Conservation (phyloP, 2,329 filamentous ascomycete genomes). For the Thelonectria discophora region DNA sequence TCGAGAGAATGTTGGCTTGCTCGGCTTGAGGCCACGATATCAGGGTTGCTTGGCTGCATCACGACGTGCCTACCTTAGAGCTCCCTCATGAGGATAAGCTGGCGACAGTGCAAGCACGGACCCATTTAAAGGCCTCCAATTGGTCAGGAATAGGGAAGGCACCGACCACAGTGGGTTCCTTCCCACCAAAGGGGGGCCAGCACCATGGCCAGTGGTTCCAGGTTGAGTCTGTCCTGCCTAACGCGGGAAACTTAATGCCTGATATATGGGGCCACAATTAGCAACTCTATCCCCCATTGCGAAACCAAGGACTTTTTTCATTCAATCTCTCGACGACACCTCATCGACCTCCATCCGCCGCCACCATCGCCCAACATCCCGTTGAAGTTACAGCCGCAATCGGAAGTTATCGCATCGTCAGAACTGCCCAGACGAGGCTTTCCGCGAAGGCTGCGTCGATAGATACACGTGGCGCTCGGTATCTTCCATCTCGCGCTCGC, state of each 20-base stretch:
- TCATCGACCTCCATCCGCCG: conserved; percentile 42
- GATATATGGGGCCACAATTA: conserved; percentile 43
- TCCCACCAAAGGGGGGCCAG: conserved; percentile 21
- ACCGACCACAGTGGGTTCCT: conserved; percentile 23
- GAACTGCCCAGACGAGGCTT: conserved; percentile 33
- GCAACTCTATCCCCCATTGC: conserved; percentile 37
- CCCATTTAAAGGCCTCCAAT: conserved; percentile 41
- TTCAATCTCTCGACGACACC: conserved; percentile 40
- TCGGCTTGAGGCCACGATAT: conserved; percentile 43
- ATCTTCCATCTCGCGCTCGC: conserved; percentile 26
- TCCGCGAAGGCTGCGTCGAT: conserved; percentile 31
- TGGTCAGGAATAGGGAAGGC: conserved; percentile 29
- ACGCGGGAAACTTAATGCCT: conserved; percentile 43
- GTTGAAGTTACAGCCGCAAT: conserved; percentile 30
- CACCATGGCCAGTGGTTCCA: conserved; percentile 18
- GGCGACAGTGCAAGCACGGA: conserved; percentile 40
- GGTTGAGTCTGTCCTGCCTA: conserved; percentile 23
- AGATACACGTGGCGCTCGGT: conserved; percentile 34
- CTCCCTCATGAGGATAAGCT: conserved; percentile 30
- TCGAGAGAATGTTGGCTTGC: conserved; percentile 29
- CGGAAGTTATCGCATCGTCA: conserved; percentile 38
- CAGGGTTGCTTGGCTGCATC: conserved; percentile 24
- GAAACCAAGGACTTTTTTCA: conserved; percentile 46
- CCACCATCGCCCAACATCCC: conserved; percentile 39
- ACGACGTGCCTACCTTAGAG: conserved; percentile 27